A percentile compares a stretch with the other conserved stretches of the same genome.
Evolutionary conservation across 2,329 filamentous ascomycete species (phyloP).

Genomic region (Eutypella sp.): DNA sequence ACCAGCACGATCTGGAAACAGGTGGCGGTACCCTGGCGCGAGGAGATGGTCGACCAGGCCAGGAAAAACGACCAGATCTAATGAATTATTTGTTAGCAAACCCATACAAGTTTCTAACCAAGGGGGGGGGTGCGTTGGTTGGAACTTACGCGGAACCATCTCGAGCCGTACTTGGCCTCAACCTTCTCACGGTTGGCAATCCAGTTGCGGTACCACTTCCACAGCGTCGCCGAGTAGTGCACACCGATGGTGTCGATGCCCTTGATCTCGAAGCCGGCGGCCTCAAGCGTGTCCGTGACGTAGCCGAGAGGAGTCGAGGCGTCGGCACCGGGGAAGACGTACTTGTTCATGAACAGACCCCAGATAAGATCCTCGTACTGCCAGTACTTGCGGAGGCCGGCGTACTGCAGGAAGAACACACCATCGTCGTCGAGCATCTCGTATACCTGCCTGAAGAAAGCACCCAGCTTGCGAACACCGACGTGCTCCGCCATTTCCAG

Average conservation of each 20-base stretch:
- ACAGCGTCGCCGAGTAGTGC: conserved; percentile 93
- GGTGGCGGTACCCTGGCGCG: conserved; percentile 68
- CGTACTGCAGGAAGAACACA: conserved; percentile 92
- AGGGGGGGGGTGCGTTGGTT: not conserved
- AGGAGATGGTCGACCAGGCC: conserved; percentile 69
- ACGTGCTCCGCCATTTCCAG: conserved; percentile 99
- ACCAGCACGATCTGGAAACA: conserved; percentile 76
- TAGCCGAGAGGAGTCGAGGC: conserved; percentile 89
- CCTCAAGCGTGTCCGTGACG: conserved; percentile 80
- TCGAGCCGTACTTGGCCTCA: conserved; percentile 86
- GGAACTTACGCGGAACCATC: conserved; percentile 86
- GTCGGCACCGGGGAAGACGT: conserved; percentile 95
- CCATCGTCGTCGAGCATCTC: conserved; percentile 97
- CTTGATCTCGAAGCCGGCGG: conserved; percentile 87
- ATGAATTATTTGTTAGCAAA: conserved; percentile 8
- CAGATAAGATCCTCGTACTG: conserved; percentile 97
- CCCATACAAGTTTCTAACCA: not conserved
- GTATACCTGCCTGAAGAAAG: conserved; percentile 80
- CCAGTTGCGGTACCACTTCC: conserved; percentile 99
- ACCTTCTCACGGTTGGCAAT: conserved; percentile 89
- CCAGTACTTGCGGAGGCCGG: conserved; percentile 90
- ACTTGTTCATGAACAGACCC: conserved; percentile 99
- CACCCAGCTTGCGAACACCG: conserved; percentile 79
- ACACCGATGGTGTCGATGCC: conserved; percentile 87
- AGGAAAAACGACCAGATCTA: conserved; percentile 75